Base-by-base conservation (phyloP, 1,284 basidiomycete genomes). In the Neolentinus lepideus region DNA sequence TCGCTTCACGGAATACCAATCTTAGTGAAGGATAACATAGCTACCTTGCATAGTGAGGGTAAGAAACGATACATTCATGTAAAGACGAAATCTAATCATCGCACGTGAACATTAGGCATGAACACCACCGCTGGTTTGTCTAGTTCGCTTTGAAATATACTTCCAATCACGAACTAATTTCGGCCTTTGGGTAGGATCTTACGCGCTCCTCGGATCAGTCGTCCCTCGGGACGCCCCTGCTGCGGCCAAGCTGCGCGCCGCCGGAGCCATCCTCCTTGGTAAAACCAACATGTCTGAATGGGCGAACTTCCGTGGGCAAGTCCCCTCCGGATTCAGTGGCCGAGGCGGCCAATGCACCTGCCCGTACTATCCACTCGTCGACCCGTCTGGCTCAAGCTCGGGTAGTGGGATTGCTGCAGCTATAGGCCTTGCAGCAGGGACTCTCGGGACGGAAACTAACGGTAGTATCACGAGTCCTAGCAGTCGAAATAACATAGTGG, bases 181-280 rank as follows among this genome's bases (percentile, higher is more conserved):
- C 6, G 6, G 19, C 4, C 19, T 16, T 21, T 43, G 3, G 19
- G 6, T 6, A 43, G 38, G 38, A 21, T 43, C 83, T 0, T 84
- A 77, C 60, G 75, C 76, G 9, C 72, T 86, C 2, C 67, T 84
- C 2, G 73, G 72, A 2, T 84, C 83, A 0, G 66, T 86, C 36
- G 79, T 85, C 3, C 81, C 81, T 0, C 73, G 77, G 16, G 86
- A 89, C 63, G 80, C 86, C 1, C 77, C 77, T 0, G 80, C 85
- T 2, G 78, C 83, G 0, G 78, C 78, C 45, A 76, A 75, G 31
- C 74, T 89, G 10, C 76, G 85, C 1, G 72, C 71, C 47, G 85
- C 85, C 2, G 87, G 87, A 2, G 85, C 85, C 1, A 81, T 90
- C 60, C 73, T 89, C n/a, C 71, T 89, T 22, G 84, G 81, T n/a